Percentiles rank a stretch among this genome's conserved stretches.
Evolutionary conservation across 2,329 filamentous ascomycete genomes (phyloP).

Genomic region (Elsinoe arachidis): DNA sequence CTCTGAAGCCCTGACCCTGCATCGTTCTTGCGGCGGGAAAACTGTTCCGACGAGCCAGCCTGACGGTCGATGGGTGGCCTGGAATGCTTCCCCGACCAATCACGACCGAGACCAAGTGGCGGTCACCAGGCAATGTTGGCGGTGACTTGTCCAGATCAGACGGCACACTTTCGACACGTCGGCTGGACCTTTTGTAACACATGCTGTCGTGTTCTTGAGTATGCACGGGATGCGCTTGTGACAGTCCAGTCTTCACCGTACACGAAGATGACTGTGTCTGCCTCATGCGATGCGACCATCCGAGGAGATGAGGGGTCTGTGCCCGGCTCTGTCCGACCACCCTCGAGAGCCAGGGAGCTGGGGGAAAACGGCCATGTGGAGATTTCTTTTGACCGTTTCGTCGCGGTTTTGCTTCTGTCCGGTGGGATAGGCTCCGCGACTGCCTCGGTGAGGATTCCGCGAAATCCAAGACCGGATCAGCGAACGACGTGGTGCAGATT

Average conservation of each 20-base stretch:
- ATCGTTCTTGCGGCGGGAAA: constrained; percentile 9
- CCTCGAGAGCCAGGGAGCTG: background rate
- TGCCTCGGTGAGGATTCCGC: constrained; percentile 1
- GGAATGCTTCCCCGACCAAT: constrained; percentile 10
- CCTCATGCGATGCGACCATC: background rate
- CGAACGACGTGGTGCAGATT: background rate
- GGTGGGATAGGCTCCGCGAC: constrained; percentile 2
- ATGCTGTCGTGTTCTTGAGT: background rate
- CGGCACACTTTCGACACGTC: background rate
- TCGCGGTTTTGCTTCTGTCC: background rate
- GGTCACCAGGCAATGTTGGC: background rate
- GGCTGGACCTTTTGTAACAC: background rate
- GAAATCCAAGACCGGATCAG: constrained; percentile 8
- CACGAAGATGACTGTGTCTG: background rate
- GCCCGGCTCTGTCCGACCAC: background rate
- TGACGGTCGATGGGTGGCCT: background rate
- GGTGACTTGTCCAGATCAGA: constrained; percentile 1
- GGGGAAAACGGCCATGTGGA: background rate
- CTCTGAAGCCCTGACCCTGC: background rate
- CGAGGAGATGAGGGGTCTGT: constrained; percentile 2
- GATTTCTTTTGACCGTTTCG: constrained; percentile 9
- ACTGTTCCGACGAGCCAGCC: background rate
- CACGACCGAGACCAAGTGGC: background rate
- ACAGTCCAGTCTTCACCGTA: background rate
- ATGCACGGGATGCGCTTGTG: background rate